phyloP scores from a whole-genome alignment of 2,329 filamentous ascomycete genomes.

The Talaromyces sp. region DNA sequence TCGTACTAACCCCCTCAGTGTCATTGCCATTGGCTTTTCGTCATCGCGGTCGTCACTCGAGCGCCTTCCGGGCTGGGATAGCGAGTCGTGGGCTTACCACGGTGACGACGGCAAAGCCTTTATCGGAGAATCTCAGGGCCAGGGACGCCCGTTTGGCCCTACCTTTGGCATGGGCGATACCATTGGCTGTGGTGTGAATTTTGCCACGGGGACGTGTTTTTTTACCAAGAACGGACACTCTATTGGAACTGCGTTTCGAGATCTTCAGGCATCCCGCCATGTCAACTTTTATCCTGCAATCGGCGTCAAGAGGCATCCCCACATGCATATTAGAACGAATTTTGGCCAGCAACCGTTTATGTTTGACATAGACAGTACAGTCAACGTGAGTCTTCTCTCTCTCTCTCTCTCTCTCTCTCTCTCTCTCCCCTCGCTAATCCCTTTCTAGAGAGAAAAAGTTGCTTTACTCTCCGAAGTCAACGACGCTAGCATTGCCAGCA shows the following conservation, averaged over 20 bases:
- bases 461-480: constrained; percentile 59
- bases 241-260: constrained; percentile 49
- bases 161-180: constrained; percentile 56
- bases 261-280: constrained; percentile 28
- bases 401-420: neutral
- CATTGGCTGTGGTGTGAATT: constrained; percentile 62
- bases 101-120: constrained; percentile 63
- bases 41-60: constrained; percentile 54
- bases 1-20: constrained; percentile 12
- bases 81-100: constrained; percentile 62
- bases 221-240: constrained; percentile 61
- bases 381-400: constrained; percentile 53
- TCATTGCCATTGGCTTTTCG: constrained; percentile 56
- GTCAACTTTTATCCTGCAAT: constrained; percentile 50
- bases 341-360: constrained; percentile 71
- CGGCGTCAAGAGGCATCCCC: constrained; percentile 59
- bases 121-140: constrained; percentile 50
- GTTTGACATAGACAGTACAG: constrained; percentile 84
- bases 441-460: constrained; percentile 53
- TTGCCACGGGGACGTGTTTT: constrained; percentile 55
- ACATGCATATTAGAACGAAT: constrained; percentile 55
- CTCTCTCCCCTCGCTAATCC: neutral
- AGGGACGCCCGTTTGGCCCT: constrained; percentile 54
- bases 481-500: constrained; percentile 49
- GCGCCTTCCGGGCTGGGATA: constrained; percentile 61